phyloP scores from a whole-genome alignment of 106 monocot species.

The Dioscorea zingiberensis region DNA sequence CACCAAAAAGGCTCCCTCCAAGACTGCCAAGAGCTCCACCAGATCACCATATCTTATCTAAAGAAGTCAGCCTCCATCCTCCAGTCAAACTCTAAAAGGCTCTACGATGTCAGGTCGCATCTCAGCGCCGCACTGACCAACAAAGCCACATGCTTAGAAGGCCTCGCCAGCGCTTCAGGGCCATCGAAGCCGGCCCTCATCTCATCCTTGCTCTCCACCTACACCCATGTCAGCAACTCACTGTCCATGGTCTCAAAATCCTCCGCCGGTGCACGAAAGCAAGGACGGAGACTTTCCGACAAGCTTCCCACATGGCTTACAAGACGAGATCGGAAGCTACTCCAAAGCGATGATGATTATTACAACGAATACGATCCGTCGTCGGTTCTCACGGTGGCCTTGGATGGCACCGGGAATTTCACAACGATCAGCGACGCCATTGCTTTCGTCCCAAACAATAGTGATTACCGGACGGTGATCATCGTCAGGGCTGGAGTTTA shows the following conservation, averaged over 20 bases:
- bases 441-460: slow-evolving; percentile 51
- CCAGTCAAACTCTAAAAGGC: slow-evolving; percentile 3
- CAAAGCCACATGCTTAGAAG: slow-evolving; percentile 73
- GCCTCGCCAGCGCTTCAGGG: slow-evolving; percentile 39
- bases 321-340: slow-evolving; percentile 19
- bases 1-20: slow-evolving; percentile 40
- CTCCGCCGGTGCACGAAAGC: not conserved
- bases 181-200: slow-evolving; percentile 15
- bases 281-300: slow-evolving; percentile 12
- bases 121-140: slow-evolving; percentile 78
- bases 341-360: slow-evolving; percentile 37
- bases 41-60: slow-evolving; percentile 48
- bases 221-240: slow-evolving; percentile 46
- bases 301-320: slow-evolving; percentile 33
- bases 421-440: slow-evolving; percentile 53
- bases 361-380: slow-evolving; percentile 15
- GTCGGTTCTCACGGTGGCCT: slow-evolving; percentile 47
- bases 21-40: slow-evolving; percentile 79
- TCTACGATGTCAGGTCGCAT: slow-evolving; percentile 39
- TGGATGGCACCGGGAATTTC: slow-evolving; percentile 74
- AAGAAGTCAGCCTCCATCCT: slow-evolving; percentile 29
- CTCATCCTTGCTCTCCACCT: slow-evolving; percentile 21
- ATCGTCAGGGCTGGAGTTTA: slow-evolving; percentile 50
- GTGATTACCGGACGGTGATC: slow-evolving; percentile 38
- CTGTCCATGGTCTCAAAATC: slow-evolving; percentile 37